Percentiles rank a stretch among this genome's conserved stretches.
Evolutionary conservation across 192 early-diverging fungal genomes (phyloP).

Genomic region (Linnemannia exigua): DNA sequence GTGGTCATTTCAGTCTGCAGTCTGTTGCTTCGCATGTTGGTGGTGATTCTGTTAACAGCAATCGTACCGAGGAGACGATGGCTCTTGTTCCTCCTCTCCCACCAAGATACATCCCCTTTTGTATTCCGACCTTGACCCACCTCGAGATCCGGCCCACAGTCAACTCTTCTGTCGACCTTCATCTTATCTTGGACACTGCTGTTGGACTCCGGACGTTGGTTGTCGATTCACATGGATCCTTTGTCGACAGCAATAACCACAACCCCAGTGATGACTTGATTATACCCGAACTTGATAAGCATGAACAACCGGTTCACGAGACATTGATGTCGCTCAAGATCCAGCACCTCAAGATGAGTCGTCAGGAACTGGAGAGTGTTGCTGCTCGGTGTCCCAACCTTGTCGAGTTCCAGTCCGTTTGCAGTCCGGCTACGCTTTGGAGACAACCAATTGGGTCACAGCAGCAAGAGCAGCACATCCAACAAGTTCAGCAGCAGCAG

Average conservation of each 20-base stretch:
- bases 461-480: neutral
- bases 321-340: slow-evolving; percentile 30
- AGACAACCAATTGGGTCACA: slow-evolving; percentile 9
- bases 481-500: neutral
- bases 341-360: slow-evolving; percentile 46
- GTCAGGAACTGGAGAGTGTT: slow-evolving; percentile 25
- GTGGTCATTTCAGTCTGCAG: slow-evolving; percentile 32
- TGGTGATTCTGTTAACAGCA: neutral
- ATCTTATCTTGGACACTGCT: slow-evolving; percentile 43
- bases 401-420: slow-evolving; percentile 44
- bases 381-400: slow-evolving; percentile 37
- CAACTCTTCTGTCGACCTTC: slow-evolving; percentile 34
- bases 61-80: neutral
- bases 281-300: neutral
- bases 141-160: slow-evolving; percentile 37
- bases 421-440: slow-evolving; percentile 35
- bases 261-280: neutral
- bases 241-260: slow-evolving; percentile 14
- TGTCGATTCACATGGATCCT: slow-evolving; percentile 36
- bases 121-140: slow-evolving; percentile 30
- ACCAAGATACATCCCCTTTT: slow-evolving; percentile 22
- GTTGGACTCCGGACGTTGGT: slow-evolving; percentile 14
- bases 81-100: neutral
- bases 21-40: neutral
- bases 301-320: neutral